Evolutionary conservation across 306 rosid genomes (phyloP).

Genomic region (Prunus persica): Prunus_persica_NCBIv2 NC_034014.1:6207501-6208000

Average conservation of each 20-base stretch:
- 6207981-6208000: neutral
- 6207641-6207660: neutral
- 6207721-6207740: neutral
- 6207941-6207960: neutral
- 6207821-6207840: neutral
- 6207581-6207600: constrained; percentile 11
- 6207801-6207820: neutral
- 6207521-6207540: neutral
- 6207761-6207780: neutral
- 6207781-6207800: neutral
- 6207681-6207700: neutral
- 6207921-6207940: neutral
- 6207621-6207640: constrained; percentile 11
- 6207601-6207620: constrained; percentile 1
- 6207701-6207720: neutral
- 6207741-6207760: neutral
- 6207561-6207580: neutral
- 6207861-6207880: neutral
- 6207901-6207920: neutral
- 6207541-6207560: constrained; percentile 6
- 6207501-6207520: constrained; percentile 23
- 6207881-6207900: neutral
- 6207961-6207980: neutral
- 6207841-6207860: neutral
- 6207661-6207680: neutral